Evolutionary conservation across 192 early-diverging fungal genomes (phyloP).

Genomic region (Coemansia sp.): DNA sequence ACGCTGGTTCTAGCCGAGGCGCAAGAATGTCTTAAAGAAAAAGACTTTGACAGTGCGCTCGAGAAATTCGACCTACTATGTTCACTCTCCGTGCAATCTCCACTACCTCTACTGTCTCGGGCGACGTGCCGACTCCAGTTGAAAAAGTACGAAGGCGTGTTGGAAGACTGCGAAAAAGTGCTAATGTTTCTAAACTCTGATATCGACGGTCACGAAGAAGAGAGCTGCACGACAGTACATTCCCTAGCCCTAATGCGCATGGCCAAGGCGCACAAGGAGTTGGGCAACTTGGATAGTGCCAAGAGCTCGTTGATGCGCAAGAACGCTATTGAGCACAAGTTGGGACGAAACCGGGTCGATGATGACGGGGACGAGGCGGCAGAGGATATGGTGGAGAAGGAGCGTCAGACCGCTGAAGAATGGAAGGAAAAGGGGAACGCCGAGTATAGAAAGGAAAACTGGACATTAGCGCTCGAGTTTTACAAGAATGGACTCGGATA

Average conservation of each 20-base stretch:
- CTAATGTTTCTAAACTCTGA: conserved; percentile 57
- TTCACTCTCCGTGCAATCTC: conserved; percentile 54
- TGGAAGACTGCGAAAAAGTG: conserved; percentile 57
- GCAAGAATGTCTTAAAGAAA: conserved; percentile 49
- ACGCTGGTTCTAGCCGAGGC: conserved; percentile 50
- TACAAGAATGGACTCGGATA: conserved; percentile 53
- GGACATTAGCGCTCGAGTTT: conserved; percentile 46
- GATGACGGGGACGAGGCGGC: conserved; percentile 8
- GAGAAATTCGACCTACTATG: conserved; percentile 58
- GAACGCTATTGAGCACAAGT: conserved; percentile 58
- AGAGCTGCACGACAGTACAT: conserved; percentile 57
- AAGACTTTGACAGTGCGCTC: conserved; percentile 52
- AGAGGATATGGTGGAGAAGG: conserved; percentile 15
- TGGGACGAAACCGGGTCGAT: conserved; percentile 32
- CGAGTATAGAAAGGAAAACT: conserved; percentile 54
- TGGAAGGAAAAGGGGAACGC: conserved; percentile 58
- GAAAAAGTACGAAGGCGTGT: conserved; percentile 46
- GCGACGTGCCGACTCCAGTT: conserved; percentile 57
- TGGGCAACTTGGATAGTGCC: conserved; percentile 48
- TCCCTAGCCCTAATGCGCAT: conserved; percentile 58
- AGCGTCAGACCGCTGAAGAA: conserved; percentile 38
- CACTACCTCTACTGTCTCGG: conserved; percentile 50
- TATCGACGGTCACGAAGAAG: conserved; percentile 42
- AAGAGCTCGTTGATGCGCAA: conserved; percentile 57
- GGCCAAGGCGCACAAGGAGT: conserved; percentile 60